phyloP scores from a whole-genome alignment of 345 rosid genomes.

The Eucalyptus leucophloia region DNA sequence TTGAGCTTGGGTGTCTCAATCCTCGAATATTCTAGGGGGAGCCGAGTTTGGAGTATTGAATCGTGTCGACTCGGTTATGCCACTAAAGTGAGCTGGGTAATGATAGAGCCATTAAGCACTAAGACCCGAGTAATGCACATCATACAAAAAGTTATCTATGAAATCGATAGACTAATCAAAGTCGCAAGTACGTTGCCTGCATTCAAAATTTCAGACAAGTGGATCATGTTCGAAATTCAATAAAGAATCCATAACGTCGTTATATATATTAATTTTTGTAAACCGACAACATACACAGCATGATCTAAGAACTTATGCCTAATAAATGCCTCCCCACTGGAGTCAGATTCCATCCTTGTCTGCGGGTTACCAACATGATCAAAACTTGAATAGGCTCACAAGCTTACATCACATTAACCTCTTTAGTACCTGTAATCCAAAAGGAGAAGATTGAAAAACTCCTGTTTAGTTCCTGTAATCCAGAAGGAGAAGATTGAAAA shows the following conservation, averaged over 20 bases:
- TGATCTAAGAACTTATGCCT: not conserved
- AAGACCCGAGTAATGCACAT: not conserved
- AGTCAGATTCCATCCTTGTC: not conserved
- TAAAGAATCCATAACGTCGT: not conserved
- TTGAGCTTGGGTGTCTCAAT: not conserved
- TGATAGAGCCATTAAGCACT: not conserved
- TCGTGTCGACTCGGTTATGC: not conserved
- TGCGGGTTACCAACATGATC: not conserved
- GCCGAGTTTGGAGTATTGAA: not conserved
- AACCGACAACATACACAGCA: not conserved
- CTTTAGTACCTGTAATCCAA: not conserved
- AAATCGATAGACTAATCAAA: not conserved
- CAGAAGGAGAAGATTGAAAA: not conserved
- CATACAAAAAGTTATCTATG: not conserved
- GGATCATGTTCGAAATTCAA: not conserved
- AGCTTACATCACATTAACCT: not conserved
- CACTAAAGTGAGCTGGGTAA: not conserved
- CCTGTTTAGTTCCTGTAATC: not conserved
- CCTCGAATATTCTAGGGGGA: not conserved
- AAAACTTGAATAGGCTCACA: not conserved
- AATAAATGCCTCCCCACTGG: not conserved
- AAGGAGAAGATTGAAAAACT: not conserved
- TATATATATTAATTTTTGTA: not conserved
- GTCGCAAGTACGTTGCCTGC: not conserved
- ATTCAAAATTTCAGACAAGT: not conserved